Evolutionary conservation across 495 filamentous ascomycete genomes (phyloP), one percentile per base, ranked within the genome.

Genomic region (Thermochaetoides thermophila): DNA sequence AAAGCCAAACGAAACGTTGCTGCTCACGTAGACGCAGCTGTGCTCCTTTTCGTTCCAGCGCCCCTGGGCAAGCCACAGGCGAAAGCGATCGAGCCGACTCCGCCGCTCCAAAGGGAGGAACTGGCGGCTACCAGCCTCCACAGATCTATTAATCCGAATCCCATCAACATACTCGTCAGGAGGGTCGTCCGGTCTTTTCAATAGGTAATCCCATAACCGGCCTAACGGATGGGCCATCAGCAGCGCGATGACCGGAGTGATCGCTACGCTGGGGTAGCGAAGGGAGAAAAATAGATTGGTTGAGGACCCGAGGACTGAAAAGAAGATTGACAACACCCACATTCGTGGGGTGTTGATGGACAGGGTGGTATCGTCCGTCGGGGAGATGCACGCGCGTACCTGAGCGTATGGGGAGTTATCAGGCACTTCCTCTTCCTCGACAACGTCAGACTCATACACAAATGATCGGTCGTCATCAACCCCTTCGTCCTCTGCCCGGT

Each of bases 1-100:
- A 57, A 87, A 87, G 0, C 81, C 82, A 46, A 87, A 87, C n/a
- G 81, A 82, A 17, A 87, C 80, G 53, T 87, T 87, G 55, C 82
- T 86, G 61, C 75, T 81, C 43, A 86, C 81, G 44, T 85, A 87
- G 34, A 87, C 78, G 52, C 81, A 87, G 32, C 71, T 76, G 55
- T 87, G 81, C 51, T 87, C 81, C 50, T 87, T 86, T 44, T 81
- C 74, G 48, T 87, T 87, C 81, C 81, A 87, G 20, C 59, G 65
- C 3, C 81, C 81, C 43, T 84, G 82, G 9, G 74, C 77, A 9
- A 87, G 60, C 81, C 81, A 86, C 4, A 79, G 57, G 30, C 78
- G 71, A 12, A 74, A 30, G 11, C 63, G 55, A 27, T 57, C 53
- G 27, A 53, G 50, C 9, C 37, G 48, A 34, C 50, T 39, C 18